Percentiles rank a stretch among this genome's conserved stretches.
Evolutionary conservation across 2,329 filamentous ascomycete genomes (phyloP).

Genomic region (Xylaria digitata): DNA sequence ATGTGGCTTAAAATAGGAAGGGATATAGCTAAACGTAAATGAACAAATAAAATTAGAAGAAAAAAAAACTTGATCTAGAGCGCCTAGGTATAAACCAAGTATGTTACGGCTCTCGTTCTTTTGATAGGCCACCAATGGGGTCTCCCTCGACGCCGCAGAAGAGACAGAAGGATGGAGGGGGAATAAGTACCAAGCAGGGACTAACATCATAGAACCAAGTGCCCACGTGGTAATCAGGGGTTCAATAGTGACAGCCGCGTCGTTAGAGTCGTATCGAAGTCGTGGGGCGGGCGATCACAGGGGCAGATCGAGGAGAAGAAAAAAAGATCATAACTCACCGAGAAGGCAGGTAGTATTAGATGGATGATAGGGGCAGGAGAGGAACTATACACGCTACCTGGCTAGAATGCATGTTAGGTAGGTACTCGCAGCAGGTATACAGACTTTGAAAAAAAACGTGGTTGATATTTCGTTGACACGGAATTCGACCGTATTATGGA

Average conservation of each 20-base stretch:
- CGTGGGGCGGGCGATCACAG: not conserved
- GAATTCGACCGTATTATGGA: constrained; percentile 23
- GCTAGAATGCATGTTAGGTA: not conserved
- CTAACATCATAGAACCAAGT: not conserved
- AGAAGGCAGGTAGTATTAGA: constrained; percentile 15
- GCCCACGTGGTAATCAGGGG: constrained; percentile 16
- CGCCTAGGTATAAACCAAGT: not conserved
- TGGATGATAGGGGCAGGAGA: not conserved
- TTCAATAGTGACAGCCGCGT: not conserved
- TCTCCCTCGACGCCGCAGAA: not conserved
- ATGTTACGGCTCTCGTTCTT: not conserved
- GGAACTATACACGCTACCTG: not conserved
- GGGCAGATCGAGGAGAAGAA: not conserved
- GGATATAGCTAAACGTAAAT: not conserved
- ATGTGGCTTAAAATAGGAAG: not conserved
- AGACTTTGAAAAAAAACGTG: not conserved
- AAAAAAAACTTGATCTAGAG: not conserved
- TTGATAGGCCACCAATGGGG: not conserved
- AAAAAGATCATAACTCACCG: constrained; percentile 9
- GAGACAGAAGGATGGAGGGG: not conserved
- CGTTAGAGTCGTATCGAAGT: not conserved
- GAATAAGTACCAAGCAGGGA: constrained; percentile 4
- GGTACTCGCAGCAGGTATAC: not conserved
- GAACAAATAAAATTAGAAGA: not conserved
- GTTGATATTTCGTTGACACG: not conserved